phyloP scores from a whole-genome alignment of 345 rosid species.

The Populus deltoides region DNA sequence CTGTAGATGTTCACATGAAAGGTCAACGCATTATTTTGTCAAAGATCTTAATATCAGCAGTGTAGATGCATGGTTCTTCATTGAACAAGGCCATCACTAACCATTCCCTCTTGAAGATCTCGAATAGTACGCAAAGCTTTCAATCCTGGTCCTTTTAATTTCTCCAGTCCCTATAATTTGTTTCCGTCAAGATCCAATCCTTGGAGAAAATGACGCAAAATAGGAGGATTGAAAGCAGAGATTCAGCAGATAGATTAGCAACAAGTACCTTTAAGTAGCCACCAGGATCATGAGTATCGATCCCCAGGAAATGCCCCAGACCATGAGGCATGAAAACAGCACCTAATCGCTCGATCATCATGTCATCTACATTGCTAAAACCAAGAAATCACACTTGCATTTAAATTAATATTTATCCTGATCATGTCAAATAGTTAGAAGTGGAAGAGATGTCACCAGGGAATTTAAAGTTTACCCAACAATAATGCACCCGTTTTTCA shows the following conservation, averaged over 20 bases:
- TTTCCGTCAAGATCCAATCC: constrained; percentile 7
- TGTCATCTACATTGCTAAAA: constrained; percentile 63
- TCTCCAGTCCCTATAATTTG: constrained; percentile 58
- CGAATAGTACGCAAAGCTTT: constrained; percentile 71
- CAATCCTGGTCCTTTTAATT: constrained; percentile 71
- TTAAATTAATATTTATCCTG: neutral
- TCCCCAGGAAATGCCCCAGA: constrained; percentile 85
- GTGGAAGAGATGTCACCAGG: constrained; percentile 6
- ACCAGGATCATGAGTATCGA: constrained; percentile 94
- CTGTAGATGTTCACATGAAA: neutral
- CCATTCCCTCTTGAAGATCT: constrained; percentile 81
- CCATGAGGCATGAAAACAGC: constrained; percentile 98
- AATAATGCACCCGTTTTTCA: constrained; percentile 58
- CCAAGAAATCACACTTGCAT: constrained; percentile 9
- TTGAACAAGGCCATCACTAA: constrained; percentile 29
- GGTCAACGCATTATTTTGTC: neutral
- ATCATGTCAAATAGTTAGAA: constrained; percentile 5
- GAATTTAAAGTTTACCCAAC: constrained; percentile 52
- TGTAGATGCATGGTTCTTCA: neutral
- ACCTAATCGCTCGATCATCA: constrained; percentile 76
- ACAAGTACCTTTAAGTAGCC: constrained; percentile 66
- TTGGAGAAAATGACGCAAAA: constrained; percentile 4
- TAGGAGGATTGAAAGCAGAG: neutral
- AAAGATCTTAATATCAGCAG: neutral
- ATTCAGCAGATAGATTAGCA: neutral